Base-by-base conservation (phyloP, 139 green algal genomes). In the Tetratostichococcus sp. region DNA sequence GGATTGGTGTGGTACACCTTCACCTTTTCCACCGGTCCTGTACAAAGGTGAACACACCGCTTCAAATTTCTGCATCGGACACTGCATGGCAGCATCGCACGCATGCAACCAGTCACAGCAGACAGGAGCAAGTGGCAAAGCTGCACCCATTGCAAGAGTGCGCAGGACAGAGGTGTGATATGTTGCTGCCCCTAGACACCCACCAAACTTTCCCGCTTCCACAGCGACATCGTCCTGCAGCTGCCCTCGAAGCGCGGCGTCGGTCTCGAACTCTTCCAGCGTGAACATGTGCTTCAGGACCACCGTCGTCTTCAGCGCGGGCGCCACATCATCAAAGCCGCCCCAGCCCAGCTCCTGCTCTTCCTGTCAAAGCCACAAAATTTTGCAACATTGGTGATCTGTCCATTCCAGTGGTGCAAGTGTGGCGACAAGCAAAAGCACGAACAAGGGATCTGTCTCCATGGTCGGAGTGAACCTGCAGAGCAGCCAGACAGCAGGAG, bases 251-350 rank as follows among this genome's bases (percentile, higher is more conserved):
- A 76, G 68, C 19, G 59, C 69, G 1, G 77, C 69, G 33, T 85
- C 79, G 30, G 80, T 75, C 33, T 82, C 28, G 14, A 97, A 77
- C 69, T 97, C 93, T 1, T 90, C 85, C 0, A 84, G 84, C n/a
- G 67, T 59, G 74, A 98, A 98, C 91, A 98, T 96, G 70, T 90
- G 67, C 65, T 87, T 86, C 43, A 98, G 70, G 16, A 98, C 85
- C 25, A 97, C 92, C 0, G 93, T 98, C 25, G 91, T 81, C 83
- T 89, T 83, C 31, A 19, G 30, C 25, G 77, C n/a, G 16, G 68
- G 50, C 8, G 1, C 35, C 58, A 71, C 65, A 39, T 98, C 95
- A 79, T 98, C 94, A 79, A 97, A 97, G 35, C 94, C 94, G 25
- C 81, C 83, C 93, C 93, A 97, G 11, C 88, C 88, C 71, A 98